These are phyloP conservation scores for Eutypa lata DNA, from an alignment of 2,329 filamentous ascomycete species.

Conservation along the genomic window DNA sequence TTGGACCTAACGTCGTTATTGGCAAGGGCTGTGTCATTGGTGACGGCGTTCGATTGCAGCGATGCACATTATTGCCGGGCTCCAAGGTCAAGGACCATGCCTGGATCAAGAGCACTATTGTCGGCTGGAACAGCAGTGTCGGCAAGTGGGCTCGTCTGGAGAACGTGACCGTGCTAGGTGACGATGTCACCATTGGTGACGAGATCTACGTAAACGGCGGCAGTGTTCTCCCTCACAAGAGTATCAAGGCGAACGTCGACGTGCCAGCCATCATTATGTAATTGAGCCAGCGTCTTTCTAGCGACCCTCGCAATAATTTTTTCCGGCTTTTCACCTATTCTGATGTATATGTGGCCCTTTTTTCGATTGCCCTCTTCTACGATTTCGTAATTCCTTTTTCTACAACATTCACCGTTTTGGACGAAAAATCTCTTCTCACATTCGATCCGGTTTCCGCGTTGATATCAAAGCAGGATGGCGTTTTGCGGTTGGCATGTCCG, in stretches of 20 bases:
- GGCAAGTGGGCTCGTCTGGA: constrained; percentile 94
- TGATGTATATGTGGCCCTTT: constrained; percentile 21
- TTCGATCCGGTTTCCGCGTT: constrained; percentile 16
- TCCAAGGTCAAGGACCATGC: constrained; percentile 98
- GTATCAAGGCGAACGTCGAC: constrained; percentile 97
- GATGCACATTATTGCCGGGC: constrained; percentile 83
- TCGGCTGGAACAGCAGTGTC: constrained; percentile 96
- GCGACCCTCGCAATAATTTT: background rate
- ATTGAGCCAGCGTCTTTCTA: constrained; percentile 15
- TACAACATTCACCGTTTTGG: background rate
- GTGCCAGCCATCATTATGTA: constrained; percentile 68
- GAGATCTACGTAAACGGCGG: constrained; percentile 99
- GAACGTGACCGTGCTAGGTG: constrained; percentile 96
- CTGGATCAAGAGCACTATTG: constrained; percentile 98
- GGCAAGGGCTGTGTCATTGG: constrained; percentile 89
- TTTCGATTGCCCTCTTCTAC: constrained; percentile 12
- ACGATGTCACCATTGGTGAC: constrained; percentile 96
- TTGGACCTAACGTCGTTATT: constrained; percentile 95
- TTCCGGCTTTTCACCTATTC: constrained; percentile 7
- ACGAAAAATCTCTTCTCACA: constrained; percentile 25
- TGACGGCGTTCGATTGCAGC: constrained; percentile 89
- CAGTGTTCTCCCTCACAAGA: constrained; percentile 94
- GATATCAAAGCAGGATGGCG: constrained; percentile 14
- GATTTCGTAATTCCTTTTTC: constrained; percentile 23
- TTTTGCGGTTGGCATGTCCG: constrained; percentile 19